Conservation (phyloP, 192 early-diverging fungal genomes). For the Diversispora epigaea region DNA sequence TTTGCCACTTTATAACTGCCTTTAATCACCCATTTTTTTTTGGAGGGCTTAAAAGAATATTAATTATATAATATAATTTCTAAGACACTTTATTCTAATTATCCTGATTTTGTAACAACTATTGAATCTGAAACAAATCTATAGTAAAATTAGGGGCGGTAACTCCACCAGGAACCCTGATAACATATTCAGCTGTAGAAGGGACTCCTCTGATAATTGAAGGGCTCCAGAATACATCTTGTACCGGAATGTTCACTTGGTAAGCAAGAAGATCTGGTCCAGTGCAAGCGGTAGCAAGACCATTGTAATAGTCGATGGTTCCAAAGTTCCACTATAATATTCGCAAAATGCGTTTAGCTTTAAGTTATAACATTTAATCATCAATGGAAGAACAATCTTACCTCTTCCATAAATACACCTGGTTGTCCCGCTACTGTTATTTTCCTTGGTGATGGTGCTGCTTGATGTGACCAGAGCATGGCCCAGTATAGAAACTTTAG, state of each 20-base stretch:
- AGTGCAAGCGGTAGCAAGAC: constrained; percentile 7
- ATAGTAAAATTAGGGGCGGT: background rate
- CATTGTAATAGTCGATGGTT: constrained; percentile 1
- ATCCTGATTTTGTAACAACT: background rate
- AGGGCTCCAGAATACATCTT: constrained; percentile 4
- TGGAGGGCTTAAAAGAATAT: too few relatives aligned
- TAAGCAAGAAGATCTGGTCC: background rate
- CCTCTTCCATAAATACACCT: constrained; percentile 23
- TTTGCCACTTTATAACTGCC: too few relatives aligned
- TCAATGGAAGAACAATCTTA: background rate
- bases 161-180: constrained; percentile 2
- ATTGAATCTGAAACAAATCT: constrained; percentile 8
- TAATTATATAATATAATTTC: too few relatives aligned
- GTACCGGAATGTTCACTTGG: too few relatives aligned
- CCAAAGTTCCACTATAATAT: constrained; percentile 30
- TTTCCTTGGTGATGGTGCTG: background rate
- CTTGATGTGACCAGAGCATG: background rate
- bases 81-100: too few relatives aligned
- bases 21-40: too few relatives aligned
- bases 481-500: background rate
- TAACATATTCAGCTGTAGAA: background rate
- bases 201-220: background rate
- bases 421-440: background rate
- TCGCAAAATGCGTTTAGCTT: too few relatives aligned
- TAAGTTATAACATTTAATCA: background rate